phyloP scores from a whole-genome alignment of 2,329 filamentous ascomycete genomes.

The Verticillium alfalfae region DNA sequence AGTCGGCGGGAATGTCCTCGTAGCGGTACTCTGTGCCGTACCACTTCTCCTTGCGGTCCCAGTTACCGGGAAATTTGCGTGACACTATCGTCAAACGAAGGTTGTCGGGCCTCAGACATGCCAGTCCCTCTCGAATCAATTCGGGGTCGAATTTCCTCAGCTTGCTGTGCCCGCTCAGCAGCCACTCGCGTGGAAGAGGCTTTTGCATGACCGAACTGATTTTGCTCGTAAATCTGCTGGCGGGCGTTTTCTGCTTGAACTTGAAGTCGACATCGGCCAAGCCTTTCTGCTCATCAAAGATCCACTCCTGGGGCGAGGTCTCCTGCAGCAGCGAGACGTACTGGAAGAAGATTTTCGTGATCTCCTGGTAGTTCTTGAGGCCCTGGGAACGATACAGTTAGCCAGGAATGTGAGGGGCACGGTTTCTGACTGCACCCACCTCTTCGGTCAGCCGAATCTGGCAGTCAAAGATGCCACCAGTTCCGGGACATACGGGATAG shows the following conservation, averaged over 20 bases:
- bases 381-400: conserved; percentile 32
- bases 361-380: conserved; percentile 73
- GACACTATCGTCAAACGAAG: conserved; percentile 81
- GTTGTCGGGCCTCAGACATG: conserved; percentile 77
- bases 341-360: conserved; percentile 80
- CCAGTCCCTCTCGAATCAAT: conserved; percentile 69
- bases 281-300: conserved; percentile 85
- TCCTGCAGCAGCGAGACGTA: conserved; percentile 86
- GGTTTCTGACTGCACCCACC: conserved; percentile 32
- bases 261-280: conserved; percentile 92
- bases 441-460: conserved; percentile 78
- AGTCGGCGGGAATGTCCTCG: conserved; percentile 71
- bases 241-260: conserved; percentile 88
- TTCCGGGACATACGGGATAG: conserved; percentile 70
- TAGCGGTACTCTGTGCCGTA: conserved; percentile 92
- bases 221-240: conserved; percentile 81
- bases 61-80: conserved; percentile 75
- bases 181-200: conserved; percentile 76
- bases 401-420: background rate
- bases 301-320: conserved; percentile 80
- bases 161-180: conserved; percentile 74
- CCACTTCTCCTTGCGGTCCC: conserved; percentile 91
- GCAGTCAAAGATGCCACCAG: conserved; percentile 71
- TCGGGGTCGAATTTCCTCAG: conserved; percentile 75
- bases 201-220: conserved; percentile 89